A percentile compares a stretch with the other conserved stretches of the same genome.
phyloP scores from a whole-genome alignment of 768 basidiomycete species.

The Chalciporus chontae region DNA sequence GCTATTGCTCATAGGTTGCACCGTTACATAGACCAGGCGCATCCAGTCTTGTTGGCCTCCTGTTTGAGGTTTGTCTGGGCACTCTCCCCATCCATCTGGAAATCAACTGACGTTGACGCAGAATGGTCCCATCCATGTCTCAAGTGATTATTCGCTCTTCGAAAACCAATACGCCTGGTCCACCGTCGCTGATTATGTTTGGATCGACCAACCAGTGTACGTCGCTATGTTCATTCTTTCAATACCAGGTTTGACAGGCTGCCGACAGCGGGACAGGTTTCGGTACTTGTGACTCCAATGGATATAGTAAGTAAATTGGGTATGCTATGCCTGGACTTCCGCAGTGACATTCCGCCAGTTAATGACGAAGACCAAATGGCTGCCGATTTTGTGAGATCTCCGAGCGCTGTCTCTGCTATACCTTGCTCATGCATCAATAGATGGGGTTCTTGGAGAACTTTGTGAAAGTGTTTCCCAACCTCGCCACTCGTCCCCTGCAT shows the following conservation, averaged over 20 bases:
- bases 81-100: neutral
- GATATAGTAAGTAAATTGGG: conserved; percentile 47
- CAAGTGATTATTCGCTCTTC: conserved; percentile 44
- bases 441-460: conserved; percentile 70
- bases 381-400: conserved; percentile 39
- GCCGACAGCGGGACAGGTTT: conserved; percentile 52
- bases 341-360: conserved; percentile 32
- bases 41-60: conserved; percentile 61
- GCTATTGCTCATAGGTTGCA: neutral
- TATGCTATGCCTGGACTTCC: neutral
- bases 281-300: conserved; percentile 58
- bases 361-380: conserved; percentile 65
- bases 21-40: conserved; percentile 51
- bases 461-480: conserved; percentile 69
- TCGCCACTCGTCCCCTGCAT: conserved; percentile 63
- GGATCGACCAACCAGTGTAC: conserved; percentile 71
- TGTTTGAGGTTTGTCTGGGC: conserved; percentile 53
- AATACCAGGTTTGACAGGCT: conserved; percentile 1
- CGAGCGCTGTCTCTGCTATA: neutral
- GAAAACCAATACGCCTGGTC: conserved; percentile 58
- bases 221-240: conserved; percentile 9
- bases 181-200: conserved; percentile 61
- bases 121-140: conserved; percentile 69
- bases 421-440: conserved; percentile 32
- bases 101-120: conserved; percentile 19